Evolutionary conservation across 257 asterid genomes (phyloP), one percentile per base, ranked within the genome.

Genomic region (Handroanthus guayacan): DNA sequence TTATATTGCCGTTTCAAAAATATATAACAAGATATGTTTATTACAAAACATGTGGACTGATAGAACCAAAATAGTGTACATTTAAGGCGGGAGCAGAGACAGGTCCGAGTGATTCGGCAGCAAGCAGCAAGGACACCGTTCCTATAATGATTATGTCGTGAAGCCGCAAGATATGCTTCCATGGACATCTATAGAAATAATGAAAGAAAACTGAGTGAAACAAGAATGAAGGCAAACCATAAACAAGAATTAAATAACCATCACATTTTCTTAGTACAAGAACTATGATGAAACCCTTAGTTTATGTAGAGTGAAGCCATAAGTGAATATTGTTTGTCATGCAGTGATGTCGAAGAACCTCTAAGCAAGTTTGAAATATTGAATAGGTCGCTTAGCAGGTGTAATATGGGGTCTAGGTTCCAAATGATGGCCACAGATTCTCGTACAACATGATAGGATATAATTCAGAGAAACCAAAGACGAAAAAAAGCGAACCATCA

Each of bases 51-150:
- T 12, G 64, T n/a, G 13, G 36, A 78, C 20, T 16, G 48, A 74
- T 56, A 67, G n/a, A 9, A 51, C 55, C 8, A 13, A 51, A 45
- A 51, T 47, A 71, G 60, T 57, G 71, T 81, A 81, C 76, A 81
- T 47, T 51, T 9, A 34, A 43, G 37, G 39, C 16, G 41, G 69
- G 43, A 36, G 38, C 6, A 58, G 44, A 60, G 71, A 36, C 12
- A 4, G 56, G 18, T 25, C 11, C 36, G 3, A 73, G 79, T 66
- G 75, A 76, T 67, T 52, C 51, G 36, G 10, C 39, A 50, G 18
- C 57, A 56, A 47, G 37, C 69, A 51, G 38, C 63, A 64, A 54
- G 25, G 76, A 16, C 74, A 37, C 17, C 51, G 25, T 48, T 76
- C 36, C 72, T 56, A 64, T 39, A 47, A 65, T 57, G 62, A 18